Conservation (phyloP, 2,329 filamentous ascomycete species). For the Fusarium denticulatum region DNA sequence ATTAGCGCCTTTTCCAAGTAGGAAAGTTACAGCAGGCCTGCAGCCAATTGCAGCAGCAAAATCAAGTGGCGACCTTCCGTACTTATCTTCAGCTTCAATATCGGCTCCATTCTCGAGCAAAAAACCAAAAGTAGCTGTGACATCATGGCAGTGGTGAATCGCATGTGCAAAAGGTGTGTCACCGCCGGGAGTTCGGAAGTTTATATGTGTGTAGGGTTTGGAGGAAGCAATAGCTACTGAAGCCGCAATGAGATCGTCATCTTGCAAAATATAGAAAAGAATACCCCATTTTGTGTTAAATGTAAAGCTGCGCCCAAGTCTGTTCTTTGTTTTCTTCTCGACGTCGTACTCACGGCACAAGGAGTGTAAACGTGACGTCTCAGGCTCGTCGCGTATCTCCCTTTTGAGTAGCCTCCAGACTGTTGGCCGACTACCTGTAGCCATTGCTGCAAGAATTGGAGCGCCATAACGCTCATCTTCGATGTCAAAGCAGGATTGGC, state of each 20-base stretch:
- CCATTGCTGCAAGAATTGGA: not conserved
- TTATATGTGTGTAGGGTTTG: too few relatives aligned
- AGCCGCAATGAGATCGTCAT: too few relatives aligned
- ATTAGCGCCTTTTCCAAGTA: too few relatives aligned
- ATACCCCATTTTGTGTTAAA: not conserved
- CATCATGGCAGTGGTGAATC: too few relatives aligned
- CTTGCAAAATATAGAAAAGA: not conserved
- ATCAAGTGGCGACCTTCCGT: too few relatives aligned
- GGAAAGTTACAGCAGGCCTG: fast-evolving
- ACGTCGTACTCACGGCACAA: not conserved
- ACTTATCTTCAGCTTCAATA: fast-evolving
- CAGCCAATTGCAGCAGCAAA: too few relatives aligned
- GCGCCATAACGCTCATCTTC: not conserved
- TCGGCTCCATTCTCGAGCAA: too few relatives aligned
- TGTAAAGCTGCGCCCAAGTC: not conserved
- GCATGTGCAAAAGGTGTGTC: too few relatives aligned
- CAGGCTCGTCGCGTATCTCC: fast-evolving
- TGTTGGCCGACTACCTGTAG: not conserved
- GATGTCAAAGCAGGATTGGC: not conserved
- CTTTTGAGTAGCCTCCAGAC: not conserved
- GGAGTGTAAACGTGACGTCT: fast-evolving
- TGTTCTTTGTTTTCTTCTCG: fast-evolving
- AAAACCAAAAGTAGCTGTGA: too few relatives aligned
- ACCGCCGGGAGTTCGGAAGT: too few relatives aligned
- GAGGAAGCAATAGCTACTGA: too few relatives aligned